Evolutionary conservation across 2,329 filamentous ascomycete species (phyloP), one percentile per base, ranked within the genome.

Genomic region (Harringtonia lauricola): DNA sequence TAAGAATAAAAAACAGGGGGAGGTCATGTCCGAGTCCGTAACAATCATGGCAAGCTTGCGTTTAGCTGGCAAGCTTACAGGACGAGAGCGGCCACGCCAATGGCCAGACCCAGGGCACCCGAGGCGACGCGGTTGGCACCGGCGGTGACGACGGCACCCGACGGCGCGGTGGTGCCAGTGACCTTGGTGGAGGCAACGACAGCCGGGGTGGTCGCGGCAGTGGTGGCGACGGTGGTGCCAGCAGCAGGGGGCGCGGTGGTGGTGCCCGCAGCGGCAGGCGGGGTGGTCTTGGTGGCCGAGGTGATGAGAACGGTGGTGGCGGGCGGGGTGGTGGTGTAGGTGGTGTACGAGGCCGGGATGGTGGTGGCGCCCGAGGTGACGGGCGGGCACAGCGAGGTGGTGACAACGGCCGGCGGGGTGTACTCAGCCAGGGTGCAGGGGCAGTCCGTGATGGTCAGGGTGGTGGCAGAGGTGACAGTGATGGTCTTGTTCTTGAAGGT

Each of bases 401-500:
- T 36, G 31, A 30, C 21, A 15, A 40, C 29, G 2, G 39, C 2
- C 19, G 18, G 4, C 8, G 15, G 14, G 9, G 38, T 31, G 8
- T 45, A 33, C 15, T 43, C 46, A 8, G 29, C 43, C 10, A 50
- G 39, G 8, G 50, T 52, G 50, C 50, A 52, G 26, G 50, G 50
- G 50, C 50, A 52, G 49, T 52, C 40, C 36, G 48, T 51, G 37
- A 52, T 52, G 46, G 50, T 54, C 35, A 51, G 41, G 37, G 51
- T 51, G 22, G 52, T 48, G 44, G 50, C 44, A 17, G 38, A 33
- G 18, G 49, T 52, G 42, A 49, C 42, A 52, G 78, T 79, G 64
- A 86, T 68, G 55, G 74, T 81, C 72, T 82, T 83, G 65, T 80
- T 83, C 61, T 74, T 69, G 64, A 63, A 68, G 58, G 71, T 72